Evolutionary conservation across 495 filamentous ascomycete genomes (phyloP), one percentile per base, ranked within the genome.

Genomic region (Penicillium cataractarum): DNA sequence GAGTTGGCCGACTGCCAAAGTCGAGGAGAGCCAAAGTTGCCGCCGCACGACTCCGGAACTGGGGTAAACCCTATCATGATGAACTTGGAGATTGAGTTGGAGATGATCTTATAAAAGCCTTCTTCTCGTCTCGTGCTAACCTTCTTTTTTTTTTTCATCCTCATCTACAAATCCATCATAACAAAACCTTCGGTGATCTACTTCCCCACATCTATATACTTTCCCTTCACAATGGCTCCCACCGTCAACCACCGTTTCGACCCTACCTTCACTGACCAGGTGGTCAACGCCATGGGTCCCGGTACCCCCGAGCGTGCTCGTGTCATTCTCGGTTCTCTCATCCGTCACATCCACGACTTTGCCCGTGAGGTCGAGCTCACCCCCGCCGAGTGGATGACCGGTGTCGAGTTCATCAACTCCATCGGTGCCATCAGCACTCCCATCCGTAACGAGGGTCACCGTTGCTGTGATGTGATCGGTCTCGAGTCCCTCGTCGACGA

Each of bases 401-500:
- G 88, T 66, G 88, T 93, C 52, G 78, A 88, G 69, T 91, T 88
- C 63, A 74, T 80, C 70, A 79, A 78, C 69, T 76, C 75, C 57
- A 79, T 83, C 33, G 82, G 82, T 56, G 72, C 86, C 73, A 84
- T 85, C 70, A 81, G 77, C 68, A 81, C 81, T 42, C 78, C 78
- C 55, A 85, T 84, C 61, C 81, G 89, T 58, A 90, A 92, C 77
- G 91, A 96, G 79, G 81, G 88, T 39, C 90, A 93, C 78, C 86
- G 90, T 51, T 76, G 93, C 57, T 90, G 83, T 62, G 91, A 93
- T 69, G 84, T 96, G 32, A 84, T 93, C 60, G 91, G 92, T 57
- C 85, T 96, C 19, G 91, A 94, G 77, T 91, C 90, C 22, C 84
- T 94, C 57, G 90, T 94, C 62, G 90, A 92, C 65, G 90, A 93